Evolutionary conservation across 2,329 filamentous ascomycete genomes (phyloP).

Genomic region (Aspergillus phoenicis): DNA sequence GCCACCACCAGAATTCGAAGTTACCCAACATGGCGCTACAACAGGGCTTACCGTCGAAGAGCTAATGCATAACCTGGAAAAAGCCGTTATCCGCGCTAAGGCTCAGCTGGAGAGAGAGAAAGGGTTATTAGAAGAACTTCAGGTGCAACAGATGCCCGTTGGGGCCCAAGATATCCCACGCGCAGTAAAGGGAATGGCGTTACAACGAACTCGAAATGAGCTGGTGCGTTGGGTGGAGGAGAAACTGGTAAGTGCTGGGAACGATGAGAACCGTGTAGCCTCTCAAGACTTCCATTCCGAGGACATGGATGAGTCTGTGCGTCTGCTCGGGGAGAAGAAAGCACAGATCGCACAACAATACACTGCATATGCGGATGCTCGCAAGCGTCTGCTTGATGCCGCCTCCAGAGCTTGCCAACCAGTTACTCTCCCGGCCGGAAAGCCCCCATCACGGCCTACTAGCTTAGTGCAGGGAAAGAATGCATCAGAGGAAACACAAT

Average conservation of each 20-base stretch:
- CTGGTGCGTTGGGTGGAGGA: constrained; percentile 56
- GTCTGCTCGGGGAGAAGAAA: constrained; percentile 36
- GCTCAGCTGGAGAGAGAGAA: constrained; percentile 41
- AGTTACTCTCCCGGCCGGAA: constrained; percentile 27
- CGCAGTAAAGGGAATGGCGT: constrained; percentile 35
- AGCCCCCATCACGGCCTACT: constrained; percentile 20
- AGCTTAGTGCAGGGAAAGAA: constrained; percentile 17
- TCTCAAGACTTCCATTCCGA: constrained; percentile 32
- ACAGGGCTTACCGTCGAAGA: constrained; percentile 31
- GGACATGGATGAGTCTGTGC: constrained; percentile 34
- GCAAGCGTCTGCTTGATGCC: constrained; percentile 38
- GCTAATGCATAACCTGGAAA: constrained; percentile 43
- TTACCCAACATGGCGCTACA: constrained; percentile 10
- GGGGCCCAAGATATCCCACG: constrained; percentile 12
- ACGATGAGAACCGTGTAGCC: constrained; percentile 30
- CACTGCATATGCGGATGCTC: constrained; percentile 38
- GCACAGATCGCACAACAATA: constrained; percentile 40
- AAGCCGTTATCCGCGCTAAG: constrained; percentile 42
- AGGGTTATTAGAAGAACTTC: constrained; percentile 36
- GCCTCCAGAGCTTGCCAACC: constrained; percentile 42
- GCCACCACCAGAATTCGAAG: constrained; percentile 21
- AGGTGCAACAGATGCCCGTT: constrained; percentile 26
- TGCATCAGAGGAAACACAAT: constrained; percentile 17
- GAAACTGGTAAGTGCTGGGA: constrained; percentile 45
- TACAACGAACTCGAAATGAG: constrained; percentile 51